Evolutionary conservation across 352 stramenopile genomes (phyloP).

Genomic region (Pilasporangium apinafurcum): DNA sequence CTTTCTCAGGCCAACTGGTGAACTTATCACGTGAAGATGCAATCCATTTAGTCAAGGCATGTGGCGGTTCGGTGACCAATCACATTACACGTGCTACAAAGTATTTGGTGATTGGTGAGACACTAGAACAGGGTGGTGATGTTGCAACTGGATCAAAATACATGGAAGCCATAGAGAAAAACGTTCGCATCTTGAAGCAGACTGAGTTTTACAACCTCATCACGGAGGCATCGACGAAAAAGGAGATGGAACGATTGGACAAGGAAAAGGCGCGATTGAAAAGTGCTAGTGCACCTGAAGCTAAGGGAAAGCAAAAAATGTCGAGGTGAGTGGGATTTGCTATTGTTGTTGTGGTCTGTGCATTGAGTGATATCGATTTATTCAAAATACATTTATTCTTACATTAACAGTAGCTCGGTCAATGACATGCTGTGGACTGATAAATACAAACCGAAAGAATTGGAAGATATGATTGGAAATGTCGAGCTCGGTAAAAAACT

Average conservation of each 20-base stretch:
- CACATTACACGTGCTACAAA: constrained; percentile 65
- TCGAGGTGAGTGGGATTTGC: constrained; percentile 19
- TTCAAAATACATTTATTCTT: too few relatives aligned
- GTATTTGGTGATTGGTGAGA: constrained; percentile 65
- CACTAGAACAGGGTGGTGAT: constrained; percentile 61
- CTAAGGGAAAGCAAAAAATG: constrained; percentile 57
- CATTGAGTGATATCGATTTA: not conserved
- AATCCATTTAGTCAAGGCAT: constrained; percentile 75
- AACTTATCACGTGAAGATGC: constrained; percentile 56
- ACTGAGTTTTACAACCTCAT: constrained; percentile 87
- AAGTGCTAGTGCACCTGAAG: constrained; percentile 20
- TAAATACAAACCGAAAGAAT: constrained; percentile 92
- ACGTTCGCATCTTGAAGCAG: constrained; percentile 81
- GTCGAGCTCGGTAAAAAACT: constrained; percentile 87
- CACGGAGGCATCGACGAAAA: constrained; percentile 49
- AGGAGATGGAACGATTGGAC: constrained; percentile 51
- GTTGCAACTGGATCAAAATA: constrained; percentile 79
- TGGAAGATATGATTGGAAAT: constrained; percentile 93
- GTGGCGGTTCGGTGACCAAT: constrained; percentile 55
- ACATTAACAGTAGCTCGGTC: constrained; percentile 6
- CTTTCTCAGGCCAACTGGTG: constrained; percentile 63
- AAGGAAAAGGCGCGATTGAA: constrained; percentile 66
- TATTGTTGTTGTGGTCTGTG: constrained; percentile 1
- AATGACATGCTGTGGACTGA: constrained; percentile 92
- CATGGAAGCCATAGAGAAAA: constrained; percentile 80